Conservation (phyloP, 805 yeast genomes). For the Candida nanaspora region DNA sequence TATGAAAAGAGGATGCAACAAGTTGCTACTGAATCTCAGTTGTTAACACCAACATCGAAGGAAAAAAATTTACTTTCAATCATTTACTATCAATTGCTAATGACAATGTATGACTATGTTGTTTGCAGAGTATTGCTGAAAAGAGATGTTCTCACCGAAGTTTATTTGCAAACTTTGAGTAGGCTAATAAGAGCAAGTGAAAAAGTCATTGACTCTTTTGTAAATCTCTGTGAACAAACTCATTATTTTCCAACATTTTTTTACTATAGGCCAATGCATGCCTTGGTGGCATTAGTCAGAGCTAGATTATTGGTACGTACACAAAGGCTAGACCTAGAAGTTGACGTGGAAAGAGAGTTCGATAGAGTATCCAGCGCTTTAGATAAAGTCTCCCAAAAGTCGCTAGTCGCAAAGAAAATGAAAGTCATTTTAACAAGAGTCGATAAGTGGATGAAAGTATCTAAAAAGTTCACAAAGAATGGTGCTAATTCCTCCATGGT, state of each 20-base stretch:
- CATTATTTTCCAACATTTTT: conserved; percentile 41
- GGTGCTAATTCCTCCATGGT: conserved; percentile 54
- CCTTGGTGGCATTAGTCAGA: conserved; percentile 40
- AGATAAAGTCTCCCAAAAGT: conserved; percentile 13
- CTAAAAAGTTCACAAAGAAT: conserved; percentile 30
- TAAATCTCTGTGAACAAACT: conserved; percentile 31
- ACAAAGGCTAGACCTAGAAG: conserved; percentile 26
- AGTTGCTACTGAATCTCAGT: conserved; percentile 33
- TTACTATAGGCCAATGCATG: conserved; percentile 47
- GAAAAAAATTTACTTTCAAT: conserved; percentile 34
- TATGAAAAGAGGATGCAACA: conserved; percentile 35
- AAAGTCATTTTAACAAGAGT: conserved; percentile 25
- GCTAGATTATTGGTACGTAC: conserved; percentile 39
- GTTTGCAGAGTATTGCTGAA: conserved; percentile 33
- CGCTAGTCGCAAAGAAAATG: conserved; percentile 29
- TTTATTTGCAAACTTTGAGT: conserved; percentile 31
- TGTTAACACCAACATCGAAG: conserved; percentile 26
- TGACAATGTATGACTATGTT: conserved; percentile 45
- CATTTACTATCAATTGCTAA: conserved; percentile 41
- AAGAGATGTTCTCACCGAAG: conserved; percentile 23
- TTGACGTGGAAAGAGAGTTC: conserved; percentile 25
- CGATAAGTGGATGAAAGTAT: conserved; percentile 33
- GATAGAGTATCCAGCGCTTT: conserved; percentile 20
- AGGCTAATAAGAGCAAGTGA: conserved; percentile 39
- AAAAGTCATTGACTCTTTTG: conserved; percentile 38